Evolutionary conservation across 1,139 yeast genomes (phyloP).

Genomic region (Wickerhamomyces sp.): DNA sequence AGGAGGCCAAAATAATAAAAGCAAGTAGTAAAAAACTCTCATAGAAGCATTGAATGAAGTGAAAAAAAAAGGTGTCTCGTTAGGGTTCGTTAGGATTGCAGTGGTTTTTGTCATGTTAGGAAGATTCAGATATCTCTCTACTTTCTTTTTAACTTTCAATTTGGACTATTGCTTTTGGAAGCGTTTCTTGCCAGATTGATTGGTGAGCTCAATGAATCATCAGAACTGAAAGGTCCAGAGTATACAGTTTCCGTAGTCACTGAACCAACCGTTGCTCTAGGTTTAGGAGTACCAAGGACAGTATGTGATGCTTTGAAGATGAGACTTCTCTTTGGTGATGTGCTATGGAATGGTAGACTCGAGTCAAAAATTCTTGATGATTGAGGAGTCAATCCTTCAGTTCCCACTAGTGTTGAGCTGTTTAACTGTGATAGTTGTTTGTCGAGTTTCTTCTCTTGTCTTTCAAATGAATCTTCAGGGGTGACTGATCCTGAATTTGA

Average conservation of each 20-base stretch:
- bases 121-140: no score
- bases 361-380: neutral
- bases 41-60: no score
- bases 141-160: no score
- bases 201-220: conserved; percentile 4
- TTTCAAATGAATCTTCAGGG: conserved; percentile 19
- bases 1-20: no score
- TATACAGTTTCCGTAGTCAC: conserved; percentile 21
- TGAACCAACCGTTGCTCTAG: conserved; percentile 14
- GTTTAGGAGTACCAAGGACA: conserved; percentile 11
- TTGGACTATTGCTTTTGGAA: no score
- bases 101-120: no score
- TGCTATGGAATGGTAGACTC: neutral
- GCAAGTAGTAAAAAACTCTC: no score
- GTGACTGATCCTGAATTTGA: conserved; percentile 7
- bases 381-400: neutral
- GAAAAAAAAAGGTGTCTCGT: no score
- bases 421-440: conserved; percentile 8
- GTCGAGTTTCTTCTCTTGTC: conserved; percentile 15
- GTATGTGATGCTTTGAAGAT: conserved; percentile 15
- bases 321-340: conserved; percentile 17
- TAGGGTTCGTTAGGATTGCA: no score
- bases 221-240: conserved; percentile 15
- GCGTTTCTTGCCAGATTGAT: neutral
- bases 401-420: neutral